phyloP scores from a whole-genome alignment of 805 yeast genomes.

The Diddensiella caesifluorescens region DNA sequence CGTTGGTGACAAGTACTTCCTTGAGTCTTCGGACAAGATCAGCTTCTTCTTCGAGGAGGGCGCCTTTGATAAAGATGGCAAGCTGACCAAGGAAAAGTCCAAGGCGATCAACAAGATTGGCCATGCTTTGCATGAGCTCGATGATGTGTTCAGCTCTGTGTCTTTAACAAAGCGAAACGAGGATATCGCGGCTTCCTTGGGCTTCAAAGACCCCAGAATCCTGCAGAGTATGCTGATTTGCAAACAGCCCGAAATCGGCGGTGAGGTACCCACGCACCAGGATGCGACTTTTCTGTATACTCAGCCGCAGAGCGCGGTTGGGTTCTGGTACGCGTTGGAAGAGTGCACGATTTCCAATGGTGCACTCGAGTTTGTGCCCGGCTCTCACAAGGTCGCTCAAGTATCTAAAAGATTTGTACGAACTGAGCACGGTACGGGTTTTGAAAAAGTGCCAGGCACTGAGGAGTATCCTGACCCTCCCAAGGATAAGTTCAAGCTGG shows the following conservation, averaged over 20 bases:
- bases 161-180: slow-evolving; percentile 49
- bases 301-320: slow-evolving; percentile 63
- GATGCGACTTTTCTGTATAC: slow-evolving; percentile 72
- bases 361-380: slow-evolving; percentile 63
- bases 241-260: slow-evolving; percentile 70
- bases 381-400: slow-evolving; percentile 56
- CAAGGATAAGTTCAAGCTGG: slow-evolving; percentile 42
- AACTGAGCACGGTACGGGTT: slow-evolving; percentile 46
- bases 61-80: slow-evolving; percentile 53
- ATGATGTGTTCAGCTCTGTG: slow-evolving; percentile 42
- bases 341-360: slow-evolving; percentile 66
- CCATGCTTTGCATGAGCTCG: slow-evolving; percentile 63
- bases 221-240: slow-evolving; percentile 75
- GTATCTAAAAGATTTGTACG: slow-evolving; percentile 61
- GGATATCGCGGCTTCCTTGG: slow-evolving; percentile 47
- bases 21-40: slow-evolving; percentile 63
- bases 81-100: slow-evolving; percentile 47
- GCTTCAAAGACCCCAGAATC: slow-evolving; percentile 60
- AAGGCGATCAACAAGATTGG: slow-evolving; percentile 71
- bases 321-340: slow-evolving; percentile 79
- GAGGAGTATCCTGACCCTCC: slow-evolving; percentile 30
- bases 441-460: slow-evolving; percentile 36
- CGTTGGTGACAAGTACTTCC: slow-evolving; percentile 68
- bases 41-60: slow-evolving; percentile 66
- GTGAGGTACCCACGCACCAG: slow-evolving; percentile 71